phyloP scores from a whole-genome alignment of 768 basidiomycete species.

The Amanita pseudoporphyria region DNA sequence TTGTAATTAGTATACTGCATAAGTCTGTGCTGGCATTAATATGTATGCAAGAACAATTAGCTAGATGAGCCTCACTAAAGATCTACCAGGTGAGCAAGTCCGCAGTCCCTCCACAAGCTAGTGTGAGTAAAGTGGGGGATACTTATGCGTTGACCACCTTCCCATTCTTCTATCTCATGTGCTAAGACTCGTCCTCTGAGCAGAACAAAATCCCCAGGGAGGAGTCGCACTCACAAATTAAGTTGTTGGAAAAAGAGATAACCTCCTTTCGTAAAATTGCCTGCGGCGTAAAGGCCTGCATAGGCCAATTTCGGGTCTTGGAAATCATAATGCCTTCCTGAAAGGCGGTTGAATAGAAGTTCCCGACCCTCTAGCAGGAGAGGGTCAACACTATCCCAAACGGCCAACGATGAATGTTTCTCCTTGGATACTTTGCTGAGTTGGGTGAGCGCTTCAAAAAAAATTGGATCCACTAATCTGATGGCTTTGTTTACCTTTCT shows the following conservation, averaged over 20 bases:
- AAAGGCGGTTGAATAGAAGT: slow-evolving; percentile 13
- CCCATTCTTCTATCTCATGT: slow-evolving; percentile 14
- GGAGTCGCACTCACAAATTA: slow-evolving; percentile 8
- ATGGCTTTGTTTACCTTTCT: slow-evolving; percentile 5
- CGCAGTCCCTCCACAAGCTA: slow-evolving; percentile 9
- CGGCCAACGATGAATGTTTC: slow-evolving; percentile 5
- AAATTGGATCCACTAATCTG: slow-evolving; percentile 4
- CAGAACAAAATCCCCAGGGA: slow-evolving; percentile 10
- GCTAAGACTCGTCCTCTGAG: slow-evolving; percentile 10
- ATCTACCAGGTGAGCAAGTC: slow-evolving; percentile 1
- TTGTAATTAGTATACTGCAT: too few relatives aligned
- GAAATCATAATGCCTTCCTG: slow-evolving; percentile 9
- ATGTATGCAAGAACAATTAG: not conserved
- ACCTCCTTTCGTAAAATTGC: slow-evolving; percentile 8
- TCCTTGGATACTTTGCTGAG: slow-evolving; percentile 2
- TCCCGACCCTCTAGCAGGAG: slow-evolving; percentile 11
- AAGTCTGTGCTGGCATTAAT: not conserved
- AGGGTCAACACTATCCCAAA: slow-evolving; percentile 9
- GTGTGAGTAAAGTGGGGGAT: slow-evolving; percentile 15
- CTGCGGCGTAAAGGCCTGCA: slow-evolving; percentile 8
- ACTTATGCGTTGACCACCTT: slow-evolving; percentile 10
- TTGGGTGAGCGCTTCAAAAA: slow-evolving; percentile 5
- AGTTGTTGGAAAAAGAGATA: slow-evolving; percentile 7
- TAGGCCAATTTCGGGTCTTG: slow-evolving; percentile 10
- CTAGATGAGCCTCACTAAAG: not conserved